Conservation (phyloP, 2,329 filamentous ascomycete species). For the Diaporthe sp. region DNA sequence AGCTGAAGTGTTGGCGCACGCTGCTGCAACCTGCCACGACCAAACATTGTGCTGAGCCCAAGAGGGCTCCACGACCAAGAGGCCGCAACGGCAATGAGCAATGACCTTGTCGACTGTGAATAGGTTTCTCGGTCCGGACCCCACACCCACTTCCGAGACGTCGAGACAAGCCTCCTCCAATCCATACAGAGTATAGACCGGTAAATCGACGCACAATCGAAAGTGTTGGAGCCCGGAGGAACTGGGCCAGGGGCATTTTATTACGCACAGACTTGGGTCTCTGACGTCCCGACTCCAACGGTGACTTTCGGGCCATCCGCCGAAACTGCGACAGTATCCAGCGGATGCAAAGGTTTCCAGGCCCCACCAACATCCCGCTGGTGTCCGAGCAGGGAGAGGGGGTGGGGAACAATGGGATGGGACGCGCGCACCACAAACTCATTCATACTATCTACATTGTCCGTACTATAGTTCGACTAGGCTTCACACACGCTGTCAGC, state of each 20-base stretch:
- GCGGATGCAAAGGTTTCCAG: constrained; percentile 15
- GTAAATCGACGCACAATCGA: constrained; percentile 31
- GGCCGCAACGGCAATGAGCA: constrained; percentile 19
- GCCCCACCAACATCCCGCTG: constrained; percentile 13
- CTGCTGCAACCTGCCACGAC: constrained; percentile 21
- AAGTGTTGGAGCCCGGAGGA: constrained; percentile 29
- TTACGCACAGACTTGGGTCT: constrained; percentile 44
- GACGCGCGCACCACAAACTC: constrained; percentile 7
- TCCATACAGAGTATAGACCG: constrained; percentile 41
- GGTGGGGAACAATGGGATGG: constrained; percentile 12
- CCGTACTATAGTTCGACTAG: not conserved
- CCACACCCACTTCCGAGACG: constrained; percentile 30
- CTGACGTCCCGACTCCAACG: constrained; percentile 34
- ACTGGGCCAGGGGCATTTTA: constrained; percentile 33
- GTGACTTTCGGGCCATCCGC: constrained; percentile 24
- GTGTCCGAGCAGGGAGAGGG: constrained; percentile 20
- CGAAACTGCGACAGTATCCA: constrained; percentile 28
- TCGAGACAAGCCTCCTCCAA: constrained; percentile 42
- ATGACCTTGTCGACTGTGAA: constrained; percentile 17
- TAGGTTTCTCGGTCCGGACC: constrained; percentile 12
- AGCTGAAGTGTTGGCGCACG: constrained; percentile 7
- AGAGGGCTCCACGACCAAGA: not conserved
- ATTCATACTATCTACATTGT: not conserved
- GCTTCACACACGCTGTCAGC: constrained; percentile 12
- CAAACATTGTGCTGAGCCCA: not conserved